Base-by-base conservation (phyloP, 1,284 basidiomycete species). In the Rhodotorula sp. region DNA sequence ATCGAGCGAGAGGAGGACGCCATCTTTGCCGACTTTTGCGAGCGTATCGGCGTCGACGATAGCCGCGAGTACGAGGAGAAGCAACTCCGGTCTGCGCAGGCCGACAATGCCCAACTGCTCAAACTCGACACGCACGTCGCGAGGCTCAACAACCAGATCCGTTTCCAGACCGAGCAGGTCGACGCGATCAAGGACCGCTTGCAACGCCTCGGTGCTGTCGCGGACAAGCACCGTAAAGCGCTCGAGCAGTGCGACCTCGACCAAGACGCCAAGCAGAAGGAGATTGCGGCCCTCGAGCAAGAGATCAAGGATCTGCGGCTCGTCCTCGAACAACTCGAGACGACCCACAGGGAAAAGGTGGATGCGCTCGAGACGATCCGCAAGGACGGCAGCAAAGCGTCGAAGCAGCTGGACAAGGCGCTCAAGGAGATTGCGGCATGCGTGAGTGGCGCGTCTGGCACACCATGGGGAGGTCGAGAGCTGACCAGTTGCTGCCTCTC, bases 1-100 rank as follows among this genome's bases (percentile, higher is more conserved):
- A 85, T 97, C 75, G 86, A 93, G 76, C 83, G 83, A 16, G 93
- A 90, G 0, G 96, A 98, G 80, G 92, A 94, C 78, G 84, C 83
- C 3, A 84, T 97, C 29, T 99, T 97, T 79, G 84, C 81, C 0
- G 81, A 83, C 5, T 99, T 99, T 84, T 98, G 96, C 81, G 80
- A 81, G 51, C 86, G 87, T 68, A 94, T 99, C 77, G 87, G 89
- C 8, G 90, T 97, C 15, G 81, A 83, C 48, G 89, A 90, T 82
- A 95, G 99, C 73, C 89, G 96, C 58, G 93, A 97, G 74, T 99
- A 97, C 81, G 96, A 99, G 82, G 90, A 93, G 80, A 87, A 91
- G 26, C 94, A 97, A 79, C 85, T 98, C 47, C 91, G 90, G 80
- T 86, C 91, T 31, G 91, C 91, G 1, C 88, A 93, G 80, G 90